Evolutionary conservation across 1,139 yeast species (phyloP), one percentile per base, ranked within the genome.

Genomic region (Wickerhamomyces sp.): DNA sequence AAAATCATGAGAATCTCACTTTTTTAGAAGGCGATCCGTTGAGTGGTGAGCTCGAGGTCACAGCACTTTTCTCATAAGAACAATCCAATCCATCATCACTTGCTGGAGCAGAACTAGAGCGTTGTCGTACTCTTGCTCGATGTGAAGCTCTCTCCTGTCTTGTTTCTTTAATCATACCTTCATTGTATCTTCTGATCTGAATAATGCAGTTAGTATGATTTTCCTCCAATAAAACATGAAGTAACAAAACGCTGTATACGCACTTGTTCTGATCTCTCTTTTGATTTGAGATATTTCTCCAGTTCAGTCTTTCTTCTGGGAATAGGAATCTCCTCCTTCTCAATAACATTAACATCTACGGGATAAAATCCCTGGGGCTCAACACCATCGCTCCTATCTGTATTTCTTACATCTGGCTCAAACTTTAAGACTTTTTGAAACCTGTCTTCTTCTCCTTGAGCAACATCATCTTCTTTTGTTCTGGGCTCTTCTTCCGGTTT

Each of bases 261-360:
- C 16, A 43, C 42, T 19, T 42, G 47, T 16, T 40, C 38, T 17
- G 40, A 32, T 29, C 52, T 26, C 13, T 26, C 23, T 26, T 26
- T 18, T 6, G 42, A 40, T 23, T 45, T 42, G 5, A 35, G 30
- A 25, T 32, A 37, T 23, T 26, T 33, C 23, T 44, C 46, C 8
- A 42, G 28, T n/a, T 21, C 15, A 3, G 46, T 37, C 28, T 44
- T 45, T 33, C 17, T 33, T 16, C 38, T 28, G 4, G 45, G 47
- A 30, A 40, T 26, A 7, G 49, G 47, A 5, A 39, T 41, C 10
- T 14, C 24, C 2, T 44, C 45, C 8, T 14, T 15, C 8, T 34
- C 29, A 7, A 31, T 30, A 6, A 35, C 39, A 4, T 18, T 22
- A n/a, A n/a, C n/a, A n/a, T n/a, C n/a, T n/a, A n/a, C n/a, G n/a